Evolutionary conservation across 2,329 filamentous ascomycete species (phyloP).

Genomic region (Aspergillaceae sp.): DNA sequence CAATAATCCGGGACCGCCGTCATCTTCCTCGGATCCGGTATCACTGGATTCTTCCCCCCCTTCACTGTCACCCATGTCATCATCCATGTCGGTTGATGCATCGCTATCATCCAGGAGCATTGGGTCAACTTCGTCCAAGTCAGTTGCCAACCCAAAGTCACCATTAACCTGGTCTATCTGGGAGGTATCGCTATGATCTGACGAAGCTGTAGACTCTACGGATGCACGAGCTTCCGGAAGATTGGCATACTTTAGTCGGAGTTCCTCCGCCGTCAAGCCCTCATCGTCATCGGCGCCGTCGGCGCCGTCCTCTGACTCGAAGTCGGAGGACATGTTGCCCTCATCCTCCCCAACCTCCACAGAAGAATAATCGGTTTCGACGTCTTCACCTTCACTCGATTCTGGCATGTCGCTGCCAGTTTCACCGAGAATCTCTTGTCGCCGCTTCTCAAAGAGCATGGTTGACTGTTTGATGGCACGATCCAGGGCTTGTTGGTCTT

Average conservation of each 20-base stretch:
- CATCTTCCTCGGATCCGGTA: conserved; percentile 38
- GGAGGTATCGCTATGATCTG: conserved; percentile 12
- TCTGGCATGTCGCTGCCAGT: conserved; percentile 61
- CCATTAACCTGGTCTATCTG: conserved; percentile 14
- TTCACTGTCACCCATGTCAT: conserved; percentile 41
- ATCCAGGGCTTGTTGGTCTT: conserved; percentile 46
- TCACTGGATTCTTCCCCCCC: conserved; percentile 44
- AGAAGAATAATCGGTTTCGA: conserved; percentile 34
- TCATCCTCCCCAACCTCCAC: conserved; percentile 53
- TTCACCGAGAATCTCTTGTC: conserved; percentile 41
- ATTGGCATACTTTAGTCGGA: conserved; percentile 40
- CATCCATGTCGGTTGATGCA: conserved; percentile 41
- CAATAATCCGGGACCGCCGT: conserved; percentile 34
- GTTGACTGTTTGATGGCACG: conserved; percentile 46
- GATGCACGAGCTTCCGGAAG: conserved; percentile 25
- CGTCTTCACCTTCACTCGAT: conserved; percentile 48
- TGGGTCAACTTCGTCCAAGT: conserved; percentile 38
- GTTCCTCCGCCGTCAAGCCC: conserved; percentile 38
- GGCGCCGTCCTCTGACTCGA: conserved; percentile 37
- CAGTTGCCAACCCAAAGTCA: conserved; percentile 14
- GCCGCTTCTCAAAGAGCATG: conserved; percentile 40
- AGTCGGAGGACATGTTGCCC: conserved; percentile 41
- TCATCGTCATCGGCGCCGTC: conserved; percentile 36
- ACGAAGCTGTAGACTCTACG: conserved; percentile 14
- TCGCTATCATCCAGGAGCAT: conserved; percentile 39